Conservation (phyloP, 371 early-diverging fungal species). For the Zychaea mexicana region DNA sequence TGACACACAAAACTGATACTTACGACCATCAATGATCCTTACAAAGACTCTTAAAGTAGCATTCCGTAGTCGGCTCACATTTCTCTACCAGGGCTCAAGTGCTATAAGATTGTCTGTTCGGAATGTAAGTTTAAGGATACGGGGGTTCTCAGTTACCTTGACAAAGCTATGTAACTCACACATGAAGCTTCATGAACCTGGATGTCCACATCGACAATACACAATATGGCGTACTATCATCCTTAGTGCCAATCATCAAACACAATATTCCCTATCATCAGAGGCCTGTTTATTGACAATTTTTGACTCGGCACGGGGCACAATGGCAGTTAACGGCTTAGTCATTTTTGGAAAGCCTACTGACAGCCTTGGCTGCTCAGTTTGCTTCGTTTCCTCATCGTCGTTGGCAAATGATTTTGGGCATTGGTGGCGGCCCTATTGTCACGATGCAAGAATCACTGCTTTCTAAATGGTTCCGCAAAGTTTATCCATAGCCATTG, state of each 20-base stretch:
- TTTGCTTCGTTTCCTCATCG: slow-evolving; percentile 45
- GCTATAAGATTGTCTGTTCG: slow-evolving; percentile 29
- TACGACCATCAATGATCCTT: no score
- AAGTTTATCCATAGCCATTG: slow-evolving; percentile 35
- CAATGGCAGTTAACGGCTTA: slow-evolving; percentile 39
- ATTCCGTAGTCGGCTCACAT: slow-evolving; percentile 40
- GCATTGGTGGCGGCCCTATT: slow-evolving; percentile 57
- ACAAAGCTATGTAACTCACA: neutral
- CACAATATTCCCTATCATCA: slow-evolving; percentile 56
- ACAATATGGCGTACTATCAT: slow-evolving; percentile 53
- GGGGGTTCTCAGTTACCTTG: neutral
- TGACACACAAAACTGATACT: no score
- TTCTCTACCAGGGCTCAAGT: slow-evolving; percentile 29
- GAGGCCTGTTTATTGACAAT: slow-evolving; percentile 52
- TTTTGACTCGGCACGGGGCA: slow-evolving; percentile 58
- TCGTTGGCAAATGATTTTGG: slow-evolving; percentile 56
- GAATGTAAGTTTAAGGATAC: slow-evolving; percentile 11
- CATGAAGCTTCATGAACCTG: slow-evolving; percentile 1
- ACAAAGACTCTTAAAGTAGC: no score
- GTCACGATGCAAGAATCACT: slow-evolving; percentile 64
- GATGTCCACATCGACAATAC: slow-evolving; percentile 49
- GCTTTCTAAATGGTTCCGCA: slow-evolving; percentile 60
- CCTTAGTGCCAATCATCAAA: slow-evolving; percentile 55
- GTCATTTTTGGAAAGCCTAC: slow-evolving; percentile 46
- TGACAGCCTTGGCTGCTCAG: slow-evolving; percentile 50